Conservation (phyloP, 306 rosid genomes). For the Corylus americana region DNA sequence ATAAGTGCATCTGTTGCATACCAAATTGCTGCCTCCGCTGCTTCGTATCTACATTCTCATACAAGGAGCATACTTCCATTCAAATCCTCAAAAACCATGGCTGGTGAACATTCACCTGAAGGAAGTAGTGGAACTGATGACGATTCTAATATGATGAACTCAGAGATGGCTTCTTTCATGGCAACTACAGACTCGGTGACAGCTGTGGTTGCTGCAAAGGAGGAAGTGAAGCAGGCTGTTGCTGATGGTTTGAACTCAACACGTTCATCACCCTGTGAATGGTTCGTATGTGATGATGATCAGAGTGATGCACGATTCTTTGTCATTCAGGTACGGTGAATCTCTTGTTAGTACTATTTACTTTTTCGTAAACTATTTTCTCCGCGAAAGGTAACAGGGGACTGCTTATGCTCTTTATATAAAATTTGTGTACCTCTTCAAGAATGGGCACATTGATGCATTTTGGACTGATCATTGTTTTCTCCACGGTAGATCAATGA, state of each 20-base stretch:
- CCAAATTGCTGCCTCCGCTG: constrained; percentile 88
- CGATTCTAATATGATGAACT: constrained; percentile 40
- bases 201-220: constrained; percentile 94
- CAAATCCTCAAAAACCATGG: constrained; percentile 47
- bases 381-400: neutral
- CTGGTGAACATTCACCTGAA: constrained; percentile 37
- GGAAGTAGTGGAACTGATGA: constrained; percentile 33
- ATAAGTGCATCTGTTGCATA: constrained; percentile 71
- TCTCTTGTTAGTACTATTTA: neutral
- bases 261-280: constrained; percentile 82
- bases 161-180: constrained; percentile 77
- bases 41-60: constrained; percentile 75
- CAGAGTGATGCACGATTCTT: constrained; percentile 67
- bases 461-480: neutral
- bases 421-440: neutral
- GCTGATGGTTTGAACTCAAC: constrained; percentile 83
- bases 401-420: neutral
- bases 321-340: constrained; percentile 69
- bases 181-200: constrained; percentile 92
- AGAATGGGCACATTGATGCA: neutral
- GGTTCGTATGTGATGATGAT: constrained; percentile 89
- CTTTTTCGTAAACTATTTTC: neutral
- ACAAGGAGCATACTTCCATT: constrained; percentile 76
- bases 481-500: neutral
- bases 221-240: constrained; percentile 97